Percentiles rank a stretch among this genome's conserved stretches.
Evolutionary conservation across 106 monocot genomes (phyloP).

Genomic region (Dactylorhiza incarnata): DNA sequence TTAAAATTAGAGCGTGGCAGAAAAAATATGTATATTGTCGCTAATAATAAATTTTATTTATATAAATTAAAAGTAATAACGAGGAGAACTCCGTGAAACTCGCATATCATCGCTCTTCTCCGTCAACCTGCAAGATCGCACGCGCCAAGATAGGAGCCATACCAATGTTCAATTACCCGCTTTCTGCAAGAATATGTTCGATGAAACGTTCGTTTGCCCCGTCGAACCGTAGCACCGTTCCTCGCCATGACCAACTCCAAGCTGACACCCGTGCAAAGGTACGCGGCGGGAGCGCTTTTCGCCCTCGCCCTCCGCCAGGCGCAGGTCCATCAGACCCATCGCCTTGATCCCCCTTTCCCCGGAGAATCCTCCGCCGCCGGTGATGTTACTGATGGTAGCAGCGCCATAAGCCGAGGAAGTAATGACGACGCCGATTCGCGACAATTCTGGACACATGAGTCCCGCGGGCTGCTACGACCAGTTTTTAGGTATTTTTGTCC

Average conservation of each 20-base stretch:
- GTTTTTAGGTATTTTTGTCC: slow-evolving; percentile 77
- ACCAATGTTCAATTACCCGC: too few species aligned
- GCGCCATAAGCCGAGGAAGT: not conserved
- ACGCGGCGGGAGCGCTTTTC: slow-evolving; percentile 52
- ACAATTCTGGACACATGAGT: slow-evolving; percentile 42
- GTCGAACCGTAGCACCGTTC: too few species aligned
- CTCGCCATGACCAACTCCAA: slow-evolving; percentile 11
- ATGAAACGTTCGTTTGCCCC: not conserved
- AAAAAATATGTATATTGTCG: too few species aligned
- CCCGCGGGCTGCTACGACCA: slow-evolving; percentile 44
- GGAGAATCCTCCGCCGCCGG: slow-evolving; percentile 6
- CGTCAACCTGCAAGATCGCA: too few species aligned
- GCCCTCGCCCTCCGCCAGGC: slow-evolving; percentile 61
- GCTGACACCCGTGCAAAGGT: slow-evolving; percentile 42
- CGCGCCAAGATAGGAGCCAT: too few species aligned
- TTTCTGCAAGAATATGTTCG: too few species aligned
- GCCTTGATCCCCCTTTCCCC: not conserved
- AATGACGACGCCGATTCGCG: not conserved
- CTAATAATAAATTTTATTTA: too few species aligned
- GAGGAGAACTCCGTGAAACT: too few species aligned
- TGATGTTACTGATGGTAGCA: not conserved
- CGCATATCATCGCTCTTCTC: too few species aligned
- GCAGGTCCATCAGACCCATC: slow-evolving; percentile 60
- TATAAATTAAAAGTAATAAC: too few species aligned
- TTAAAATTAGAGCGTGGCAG: too few species aligned